A percentile compares a stretch with the other conserved stretches of the same genome.
phyloP scores from a whole-genome alignment of 1,139 yeast genomes.

The Magnusiomyces fungicola region DNA sequence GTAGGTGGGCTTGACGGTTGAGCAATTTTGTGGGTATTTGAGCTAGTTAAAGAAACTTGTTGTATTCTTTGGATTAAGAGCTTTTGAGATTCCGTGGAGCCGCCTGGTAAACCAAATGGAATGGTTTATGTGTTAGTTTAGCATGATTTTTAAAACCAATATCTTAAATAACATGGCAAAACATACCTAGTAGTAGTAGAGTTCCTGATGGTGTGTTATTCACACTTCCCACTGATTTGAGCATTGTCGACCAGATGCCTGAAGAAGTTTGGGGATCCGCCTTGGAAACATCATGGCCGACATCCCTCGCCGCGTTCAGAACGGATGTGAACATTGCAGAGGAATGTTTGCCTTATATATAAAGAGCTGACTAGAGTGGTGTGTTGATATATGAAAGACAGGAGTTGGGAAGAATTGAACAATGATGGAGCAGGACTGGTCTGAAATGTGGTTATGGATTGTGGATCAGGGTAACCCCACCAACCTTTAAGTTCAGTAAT shows the following conservation, averaged over 20 bases:
- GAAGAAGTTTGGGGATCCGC: conserved; percentile 7
- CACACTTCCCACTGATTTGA: conserved; percentile 20
- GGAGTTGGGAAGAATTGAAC: too few relatives aligned
- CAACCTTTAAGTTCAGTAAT: too few relatives aligned
- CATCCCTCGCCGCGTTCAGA: neutral
- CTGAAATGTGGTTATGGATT: too few relatives aligned
- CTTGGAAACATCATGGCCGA: neutral
- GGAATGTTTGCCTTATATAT: too few relatives aligned
- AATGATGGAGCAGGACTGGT: too few relatives aligned
- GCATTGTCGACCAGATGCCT: conserved; percentile 22
- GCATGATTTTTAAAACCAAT: neutral
- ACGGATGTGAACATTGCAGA: neutral
- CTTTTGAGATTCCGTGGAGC: conserved; percentile 16
- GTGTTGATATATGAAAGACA: too few relatives aligned
- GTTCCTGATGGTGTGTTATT: conserved; percentile 18
- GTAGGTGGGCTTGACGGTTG: conserved; percentile 7
- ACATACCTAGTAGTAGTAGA: conserved; percentile 18
- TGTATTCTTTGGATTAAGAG: conserved; percentile 16
- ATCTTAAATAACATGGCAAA: too few relatives aligned
- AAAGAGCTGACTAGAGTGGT: too few relatives aligned
- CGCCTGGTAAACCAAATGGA: conserved; percentile 17
- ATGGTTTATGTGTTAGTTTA: too few relatives aligned
- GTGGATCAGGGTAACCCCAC: too few relatives aligned
- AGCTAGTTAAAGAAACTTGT: conserved; percentile 7
- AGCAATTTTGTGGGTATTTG: neutral